Base-by-base conservation (phyloP, 768 basidiomycete species). In the Lactarius hengduanensis region DNA sequence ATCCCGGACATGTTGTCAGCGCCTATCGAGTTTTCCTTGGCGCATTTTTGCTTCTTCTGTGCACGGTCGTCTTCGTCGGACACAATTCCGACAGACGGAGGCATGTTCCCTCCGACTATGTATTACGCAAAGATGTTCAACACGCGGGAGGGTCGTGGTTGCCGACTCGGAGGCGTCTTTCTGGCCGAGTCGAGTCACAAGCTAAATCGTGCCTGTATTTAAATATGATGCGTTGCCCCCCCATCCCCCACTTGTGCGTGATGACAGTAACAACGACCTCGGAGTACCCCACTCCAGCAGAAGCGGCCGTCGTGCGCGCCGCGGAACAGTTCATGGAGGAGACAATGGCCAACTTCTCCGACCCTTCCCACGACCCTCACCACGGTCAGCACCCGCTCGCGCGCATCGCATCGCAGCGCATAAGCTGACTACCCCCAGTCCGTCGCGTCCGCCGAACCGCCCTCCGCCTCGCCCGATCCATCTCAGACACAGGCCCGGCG, bases 391-490 rank as follows among this genome's bases (percentile, higher is more conserved):
- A 10, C 53, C 32, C 15, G n/a, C 30, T 4, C 40, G 18, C 13
- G 40, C 30, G 22, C 40, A 8, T 7, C 34, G 50, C 22, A 36
- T 54, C 56, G 20, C 50, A 20, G 41, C n/a, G 18, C 22, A 50
- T 26, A 22, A 11, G 22, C 13, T 34, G 6, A 50, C 50, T 2
- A 28, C 45, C 13, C 50, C 38, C 74, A 94, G 94, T 96, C 11
- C 82, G 89, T 70, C 88, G 94, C 68, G 94, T 96, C 32, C 80
- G 94, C 61, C 86, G 82, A 71, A 91, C 90, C 1, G 91, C 94
- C 1, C 71, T 96, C 32, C 75, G 81, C 8, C 80, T 96, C 47
- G 93, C 92, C 13, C 77, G 77, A 18, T 77, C 80, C 15, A 70
- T 84, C 36, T 68, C 76, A 1, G 54, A 32, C 30, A 16, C 8